Base-by-base conservation (phyloP, 1,139 yeast species). In the Meyerozyma athensensis region DNA sequence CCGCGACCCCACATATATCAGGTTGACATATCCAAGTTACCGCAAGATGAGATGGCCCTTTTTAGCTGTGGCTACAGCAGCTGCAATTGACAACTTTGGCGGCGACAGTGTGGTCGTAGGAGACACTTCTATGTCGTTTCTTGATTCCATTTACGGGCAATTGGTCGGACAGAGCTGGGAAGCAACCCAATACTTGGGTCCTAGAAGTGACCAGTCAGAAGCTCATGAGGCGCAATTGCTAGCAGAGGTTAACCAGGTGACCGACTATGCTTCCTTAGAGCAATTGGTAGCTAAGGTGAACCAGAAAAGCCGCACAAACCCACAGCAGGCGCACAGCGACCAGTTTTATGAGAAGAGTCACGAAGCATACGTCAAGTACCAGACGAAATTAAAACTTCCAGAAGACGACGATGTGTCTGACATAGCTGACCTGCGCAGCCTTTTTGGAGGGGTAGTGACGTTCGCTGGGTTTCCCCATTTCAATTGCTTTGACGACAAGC, bases 321-420 rank as follows among this genome's bases (percentile, higher is more conserved):
- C 18, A 2, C 17, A 12, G 7, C 28, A 24, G 14, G 5, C 13
- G 8, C 32, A 28, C 9, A 13, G 10, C 10, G 32, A 28, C 20
- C 10, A 14, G 5, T 28, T 5, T 13, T 28, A 28, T 13, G 30
- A 34, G 8, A 39, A 37, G 23, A 40, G 58, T 2, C 58, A 53
- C 34, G 36, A 45, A 18, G 51, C 47, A 3, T 54, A 44, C 34
- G 28, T 44, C 34, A 48, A 46, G 21, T 54, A 53, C 37, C 56
- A 58, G 36, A 44, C 56, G 22, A 52, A 56, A 31, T 39, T 63
- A 33, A 48, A 49, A 1, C 53, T 63, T 6, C 74, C 74, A 0
- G 49, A 52, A 14, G 60, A 61, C 36, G 73, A 68, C 39, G 68
- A 66, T 33, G 61, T 67, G 2, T 47, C 56, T 2, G 74, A 67